phyloP scores from a whole-genome alignment of 208 protist species.

The Porcisia deanei region DNA sequence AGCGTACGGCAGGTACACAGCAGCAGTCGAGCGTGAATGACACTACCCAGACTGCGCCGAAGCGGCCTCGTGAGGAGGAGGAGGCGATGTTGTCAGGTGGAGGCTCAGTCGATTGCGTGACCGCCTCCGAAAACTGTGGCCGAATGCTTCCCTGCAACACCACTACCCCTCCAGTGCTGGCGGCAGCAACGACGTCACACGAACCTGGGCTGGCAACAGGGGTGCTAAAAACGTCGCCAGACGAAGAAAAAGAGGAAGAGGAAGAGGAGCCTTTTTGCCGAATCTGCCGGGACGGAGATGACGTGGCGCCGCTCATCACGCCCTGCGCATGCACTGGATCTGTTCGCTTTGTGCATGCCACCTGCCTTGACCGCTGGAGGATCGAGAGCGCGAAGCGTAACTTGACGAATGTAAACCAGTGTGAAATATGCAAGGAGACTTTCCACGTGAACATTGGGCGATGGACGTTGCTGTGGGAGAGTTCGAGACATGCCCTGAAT shows the following conservation, averaged over 20 bases:
- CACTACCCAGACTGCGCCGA: background rate
- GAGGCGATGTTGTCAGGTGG: background rate
- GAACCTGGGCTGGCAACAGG: background rate
- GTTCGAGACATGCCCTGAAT: constrained; percentile 41
- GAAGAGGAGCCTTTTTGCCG: constrained; percentile 72
- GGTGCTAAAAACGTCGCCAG: background rate
- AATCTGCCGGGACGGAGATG: constrained; percentile 67
- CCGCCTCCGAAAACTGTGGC: background rate
- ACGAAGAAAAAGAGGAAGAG: constrained; percentile 37
- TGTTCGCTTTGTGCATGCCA: constrained; percentile 74
- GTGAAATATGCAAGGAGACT: constrained; percentile 77
- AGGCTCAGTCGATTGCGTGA: background rate
- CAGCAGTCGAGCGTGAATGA: background rate
- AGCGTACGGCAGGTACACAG: background rate
- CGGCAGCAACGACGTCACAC: background rate
- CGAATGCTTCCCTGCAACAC: no score
- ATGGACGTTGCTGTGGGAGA: constrained; percentile 47
- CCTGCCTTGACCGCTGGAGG: constrained; percentile 82
- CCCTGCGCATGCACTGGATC: constrained; percentile 80
- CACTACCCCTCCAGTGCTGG: background rate
- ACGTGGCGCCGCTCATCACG: constrained; percentile 59
- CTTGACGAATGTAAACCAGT: constrained; percentile 64
- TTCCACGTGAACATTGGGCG: constrained; percentile 57
- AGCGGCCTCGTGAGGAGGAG: constrained; percentile 7
- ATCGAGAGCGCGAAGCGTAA: constrained; percentile 73